phyloP scores from a whole-genome alignment of 2,329 filamentous ascomycete species.

The Scytalidium lignicola region DNA sequence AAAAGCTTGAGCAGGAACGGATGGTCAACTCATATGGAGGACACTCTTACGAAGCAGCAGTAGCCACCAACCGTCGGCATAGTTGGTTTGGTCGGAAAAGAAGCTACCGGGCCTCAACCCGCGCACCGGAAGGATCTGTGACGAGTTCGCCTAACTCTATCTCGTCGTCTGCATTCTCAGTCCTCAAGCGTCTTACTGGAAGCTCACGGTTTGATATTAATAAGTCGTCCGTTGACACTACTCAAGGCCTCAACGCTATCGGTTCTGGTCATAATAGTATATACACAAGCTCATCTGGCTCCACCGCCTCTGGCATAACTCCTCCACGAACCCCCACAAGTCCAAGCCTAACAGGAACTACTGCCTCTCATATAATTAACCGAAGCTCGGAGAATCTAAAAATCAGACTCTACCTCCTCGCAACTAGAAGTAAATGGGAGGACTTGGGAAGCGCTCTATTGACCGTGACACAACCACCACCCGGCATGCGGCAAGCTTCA shows the following conservation, averaged over 20 bases:
- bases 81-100: constrained; percentile 42
- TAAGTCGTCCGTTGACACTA: constrained; percentile 64
- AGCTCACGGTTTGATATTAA: constrained; percentile 77
- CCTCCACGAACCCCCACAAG: constrained; percentile 22
- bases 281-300: constrained; percentile 51
- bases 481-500: constrained; percentile 52
- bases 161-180: constrained; percentile 69
- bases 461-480: constrained; percentile 73
- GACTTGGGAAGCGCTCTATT: constrained; percentile 83
- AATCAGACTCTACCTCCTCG: constrained; percentile 78
- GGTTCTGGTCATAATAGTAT: constrained; percentile 43
- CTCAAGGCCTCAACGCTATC: constrained; percentile 31
- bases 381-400: constrained; percentile 74
- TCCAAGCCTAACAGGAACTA: constrained; percentile 18
- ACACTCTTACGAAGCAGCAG: constrained; percentile 37
- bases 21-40: constrained; percentile 66
- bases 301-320: constrained; percentile 26
- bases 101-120: constrained; percentile 57
- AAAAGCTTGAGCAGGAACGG: constrained; percentile 59
- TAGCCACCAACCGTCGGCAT: constrained; percentile 38
- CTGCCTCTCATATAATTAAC: constrained; percentile 43
- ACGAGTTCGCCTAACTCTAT: constrained; percentile 49
- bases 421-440: constrained; percentile 76
- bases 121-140: constrained; percentile 39
- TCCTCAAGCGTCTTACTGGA: constrained; percentile 68